Conservation (phyloP, 2,329 filamentous ascomycete species). For the Pseudogymnoascus sp. region DNA sequence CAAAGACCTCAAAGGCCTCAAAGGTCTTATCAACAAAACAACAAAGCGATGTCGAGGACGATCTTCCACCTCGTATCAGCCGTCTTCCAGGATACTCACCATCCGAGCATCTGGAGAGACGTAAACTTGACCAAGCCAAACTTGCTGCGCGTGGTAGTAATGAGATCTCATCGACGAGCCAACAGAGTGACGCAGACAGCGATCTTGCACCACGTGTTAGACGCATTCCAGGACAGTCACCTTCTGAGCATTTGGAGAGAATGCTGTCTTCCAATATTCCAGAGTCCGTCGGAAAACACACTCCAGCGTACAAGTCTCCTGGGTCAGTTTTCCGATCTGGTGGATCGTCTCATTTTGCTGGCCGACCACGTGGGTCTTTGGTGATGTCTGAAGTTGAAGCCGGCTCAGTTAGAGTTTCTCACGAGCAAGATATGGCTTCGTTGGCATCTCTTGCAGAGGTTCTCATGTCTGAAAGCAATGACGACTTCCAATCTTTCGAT, state of each 20-base stretch:
- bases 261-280: constrained; percentile 2
- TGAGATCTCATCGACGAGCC: neutral
- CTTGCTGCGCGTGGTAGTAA: neutral
- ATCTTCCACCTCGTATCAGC: neutral
- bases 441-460: constrained; percentile 20
- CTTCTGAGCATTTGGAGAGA: constrained; percentile 1
- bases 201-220: neutral
- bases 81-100: neutral
- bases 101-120: neutral
- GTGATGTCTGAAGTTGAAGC: neutral
- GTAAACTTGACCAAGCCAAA: neutral
- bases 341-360: neutral
- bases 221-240: neutral
- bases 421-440: constrained; percentile 23
- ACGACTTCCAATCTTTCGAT: neutral
- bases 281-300: neutral
- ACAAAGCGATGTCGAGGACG: neutral
- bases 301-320: neutral
- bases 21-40: neutral
- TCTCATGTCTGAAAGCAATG: constrained; percentile 11
- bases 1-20: neutral
- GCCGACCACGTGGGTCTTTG: neutral
- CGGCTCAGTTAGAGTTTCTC: constrained; percentile 16
- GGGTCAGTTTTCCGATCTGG: neutral
- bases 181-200: neutral